Evolutionary conservation across 176 grass and related monocot species (phyloP), one percentile per base, ranked within the genome.

Genomic region (Poa annua): DNA sequence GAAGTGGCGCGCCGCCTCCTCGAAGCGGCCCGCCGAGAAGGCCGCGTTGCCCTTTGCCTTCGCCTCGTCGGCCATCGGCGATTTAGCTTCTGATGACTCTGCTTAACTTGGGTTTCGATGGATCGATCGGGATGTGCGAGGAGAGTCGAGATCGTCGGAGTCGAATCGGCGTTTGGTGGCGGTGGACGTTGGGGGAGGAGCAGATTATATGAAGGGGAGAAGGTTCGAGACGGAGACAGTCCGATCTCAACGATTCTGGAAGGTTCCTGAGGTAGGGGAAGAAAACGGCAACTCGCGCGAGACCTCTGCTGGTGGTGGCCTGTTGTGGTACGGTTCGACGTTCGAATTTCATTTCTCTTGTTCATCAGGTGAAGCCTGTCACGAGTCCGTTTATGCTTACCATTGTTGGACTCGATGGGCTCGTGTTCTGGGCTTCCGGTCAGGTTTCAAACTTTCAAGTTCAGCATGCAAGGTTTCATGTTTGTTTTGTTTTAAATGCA

Each of bases 31-130:
- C 12, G 85, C 74, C 19, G 88, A 25, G 78, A 93, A 93, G 60
- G 88, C 91, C 50, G 82, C 82, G 88, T 93, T 92, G 55, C 91
- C 91, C 81, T 82, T 89, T 6, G 91, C 87, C 85, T 92, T 92
- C 80, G 84, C 91, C 76, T 89, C 91, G 47, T 92, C 84, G 63
- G 91, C 87, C 91, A 89, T 89, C 14, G 61, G 4, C 24, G n/a
- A 29, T 29, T 63, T 52, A 17, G 29, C 66, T 38, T 48, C 55
- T 57, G 76, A 2, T 57, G 76, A 2, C 3, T 60, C 56, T 57
- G 76, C 4, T 29, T 29, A 29, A 29, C 29, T 78, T 74, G 71
- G 71, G 8, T 74, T 74, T 24, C 6, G 29, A 29, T 36, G 7
- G 87, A 60, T 68, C 20, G 78, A 73, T 49, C 70, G 72, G 66